phyloP scores from a whole-genome alignment of 179 eudicot species.

The Camellia oleifera region DNA sequence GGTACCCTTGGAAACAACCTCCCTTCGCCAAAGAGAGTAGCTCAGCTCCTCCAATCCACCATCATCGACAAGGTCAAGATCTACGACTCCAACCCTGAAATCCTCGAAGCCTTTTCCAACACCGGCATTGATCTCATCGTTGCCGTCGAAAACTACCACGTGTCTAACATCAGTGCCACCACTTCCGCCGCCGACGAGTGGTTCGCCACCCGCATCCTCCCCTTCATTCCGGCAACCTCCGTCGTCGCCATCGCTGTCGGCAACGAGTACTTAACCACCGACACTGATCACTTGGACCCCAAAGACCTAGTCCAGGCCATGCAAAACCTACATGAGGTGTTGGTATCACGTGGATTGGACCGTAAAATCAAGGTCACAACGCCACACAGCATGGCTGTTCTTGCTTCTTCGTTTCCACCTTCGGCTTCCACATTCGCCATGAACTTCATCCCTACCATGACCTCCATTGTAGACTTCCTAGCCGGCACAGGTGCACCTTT shows the following conservation, averaged over 20 bases:
- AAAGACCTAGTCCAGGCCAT: conserved; percentile 35
- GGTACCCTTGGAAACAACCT: conserved; percentile 55
- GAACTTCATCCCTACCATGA: conserved; percentile 31
- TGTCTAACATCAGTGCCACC: conserved; percentile 27
- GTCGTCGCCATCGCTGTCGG: conserved; percentile 37
- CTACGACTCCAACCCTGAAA: conserved; percentile 45
- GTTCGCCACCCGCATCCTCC: conserved; percentile 31
- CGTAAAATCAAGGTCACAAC: conserved; percentile 49
- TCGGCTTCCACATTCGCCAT: conserved; percentile 37
- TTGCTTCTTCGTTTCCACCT: conserved; percentile 48
- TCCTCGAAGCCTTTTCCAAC: conserved; percentile 41
- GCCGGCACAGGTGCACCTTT: conserved; percentile 34
- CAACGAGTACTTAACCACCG: conserved; percentile 39
- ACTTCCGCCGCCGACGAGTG: conserved; percentile 33
- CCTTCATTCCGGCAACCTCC: conserved; percentile 38
- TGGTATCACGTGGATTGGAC: conserved; percentile 32
- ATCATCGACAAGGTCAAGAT: conserved; percentile 40
- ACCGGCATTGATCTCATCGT: conserved; percentile 40
- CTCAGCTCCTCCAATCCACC: conserved; percentile 45
- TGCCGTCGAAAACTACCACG: conserved; percentile 33
- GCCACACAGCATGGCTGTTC: conserved; percentile 48
- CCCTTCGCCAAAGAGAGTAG: conserved; percentile 39
- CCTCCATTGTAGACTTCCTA: conserved; percentile 31
- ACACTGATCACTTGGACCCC: conserved; percentile 22
- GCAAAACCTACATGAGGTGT: conserved; percentile 30